Base-by-base conservation (phyloP, 306 rosid species). In the Pyrus betulifolia region DNA sequence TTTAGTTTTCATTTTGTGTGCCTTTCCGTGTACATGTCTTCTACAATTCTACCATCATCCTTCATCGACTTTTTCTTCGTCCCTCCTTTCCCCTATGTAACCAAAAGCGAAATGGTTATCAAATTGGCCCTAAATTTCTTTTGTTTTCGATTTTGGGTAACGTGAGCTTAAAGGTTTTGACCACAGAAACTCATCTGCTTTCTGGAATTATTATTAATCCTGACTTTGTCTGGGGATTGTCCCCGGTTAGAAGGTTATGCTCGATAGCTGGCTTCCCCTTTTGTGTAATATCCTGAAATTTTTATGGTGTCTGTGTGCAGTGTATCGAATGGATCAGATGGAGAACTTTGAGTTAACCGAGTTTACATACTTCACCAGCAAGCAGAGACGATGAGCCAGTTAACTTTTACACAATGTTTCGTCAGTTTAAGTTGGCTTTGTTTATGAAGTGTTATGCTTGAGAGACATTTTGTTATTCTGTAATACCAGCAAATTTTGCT, bases 291-390 rank as follows among this genome's bases (percentile, higher is more conserved):
- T 21, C 68, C 74, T 25, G 22, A 45, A 7, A 14, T 27, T 35
- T 18, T 54, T 71, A 8, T 71, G 14, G 68, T 71, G 7, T 64
- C 25, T 69, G 3, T 76, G 45, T 90, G 85, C 93, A 87, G 90
- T 72, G 86, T 28, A 27, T 81, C 82, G 28, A 31, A 67, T 10
- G 92, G 38, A 57, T 81, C 82, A 3, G 69, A 88, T 61, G 87
- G 85, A 51, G 97, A 91, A 83, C 93, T 91, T 81, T 89, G 75
- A 87, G 76, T 44, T 74, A 70, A 75, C 23, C 61, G 28, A 25
- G 38, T 52, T 61, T 45, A 19, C 30, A 5, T 19, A 28, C 59
- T 23, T 45, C 19, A 38, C 21, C 52, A 51, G 67, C 74, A 35
- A 21, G 67, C 60, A 46, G 30, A 44, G 13, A n/a, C 18, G 9